These are phyloP conservation scores for Kazachstania taianensis DNA, from an alignment of 805 yeast genomes.

Conservation along the genomic window DNA sequence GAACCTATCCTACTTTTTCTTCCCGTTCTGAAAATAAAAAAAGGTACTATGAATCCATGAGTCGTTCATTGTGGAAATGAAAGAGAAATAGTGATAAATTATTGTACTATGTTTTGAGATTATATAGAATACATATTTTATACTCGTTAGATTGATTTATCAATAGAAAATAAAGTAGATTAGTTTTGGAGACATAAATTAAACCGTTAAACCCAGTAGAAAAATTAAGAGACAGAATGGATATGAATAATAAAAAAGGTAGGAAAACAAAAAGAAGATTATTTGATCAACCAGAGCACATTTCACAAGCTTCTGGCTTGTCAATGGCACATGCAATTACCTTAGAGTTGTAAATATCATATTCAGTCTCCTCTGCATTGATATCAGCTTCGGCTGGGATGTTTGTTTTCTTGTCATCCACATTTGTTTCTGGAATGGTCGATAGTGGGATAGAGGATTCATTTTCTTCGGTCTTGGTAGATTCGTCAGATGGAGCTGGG, in stretches of 20 bases:
- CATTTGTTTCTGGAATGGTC: slow-evolving; percentile 22
- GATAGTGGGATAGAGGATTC: slow-evolving; percentile 25
- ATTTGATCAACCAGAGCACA: slow-evolving; percentile 82
- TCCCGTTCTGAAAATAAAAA: too few relatives aligned
- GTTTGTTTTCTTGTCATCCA: slow-evolving; percentile 24
- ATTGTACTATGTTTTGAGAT: too few relatives aligned
- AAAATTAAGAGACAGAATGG: slow-evolving; percentile 2
- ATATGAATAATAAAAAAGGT: not conserved
- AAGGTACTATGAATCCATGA: too few relatives aligned
- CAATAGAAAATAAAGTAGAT: too few relatives aligned
- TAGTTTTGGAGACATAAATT: too few relatives aligned
- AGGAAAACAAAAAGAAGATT: not conserved
- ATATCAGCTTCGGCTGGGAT: slow-evolving; percentile 28
- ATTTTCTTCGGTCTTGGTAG: slow-evolving; percentile 15
- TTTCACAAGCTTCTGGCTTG: slow-evolving; percentile 95
- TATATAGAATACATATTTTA: too few relatives aligned
- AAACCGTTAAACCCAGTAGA: slow-evolving; percentile 4
- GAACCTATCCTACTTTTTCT: too few relatives aligned
- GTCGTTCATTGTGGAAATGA: too few relatives aligned
- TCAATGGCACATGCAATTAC: slow-evolving; percentile 94
- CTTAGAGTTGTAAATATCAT: slow-evolving; percentile 82
- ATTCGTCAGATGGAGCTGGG: slow-evolving; percentile 25
- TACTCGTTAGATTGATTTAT: too few relatives aligned
- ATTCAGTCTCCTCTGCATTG: slow-evolving; percentile 38
- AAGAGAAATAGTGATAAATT: too few relatives aligned